Conservation (phyloP, 768 basidiomycete genomes). For the Rhizopogon sp. region DNA sequence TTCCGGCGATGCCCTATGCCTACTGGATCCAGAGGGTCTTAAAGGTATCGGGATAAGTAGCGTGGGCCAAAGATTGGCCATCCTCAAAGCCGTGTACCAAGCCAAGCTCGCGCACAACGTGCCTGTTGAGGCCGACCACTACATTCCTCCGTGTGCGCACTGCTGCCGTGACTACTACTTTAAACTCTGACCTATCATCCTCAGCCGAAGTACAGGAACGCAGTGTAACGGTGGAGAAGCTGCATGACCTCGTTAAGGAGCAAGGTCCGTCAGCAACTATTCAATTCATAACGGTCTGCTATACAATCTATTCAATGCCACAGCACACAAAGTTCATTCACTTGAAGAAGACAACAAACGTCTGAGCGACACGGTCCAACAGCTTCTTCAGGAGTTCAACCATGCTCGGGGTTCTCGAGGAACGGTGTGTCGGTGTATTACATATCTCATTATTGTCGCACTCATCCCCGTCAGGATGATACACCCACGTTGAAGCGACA, state of each 20-base stretch:
- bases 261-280: conserved; percentile 49
- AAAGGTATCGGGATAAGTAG: conserved; percentile 86
- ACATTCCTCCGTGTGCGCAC: conserved; percentile 81
- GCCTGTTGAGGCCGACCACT: conserved; percentile 78
- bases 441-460: neutral
- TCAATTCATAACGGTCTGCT: neutral
- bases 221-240: conserved; percentile 55
- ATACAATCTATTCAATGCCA: conserved; percentile 2
- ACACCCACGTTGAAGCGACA: conserved; percentile 57
- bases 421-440: conserved; percentile 10
- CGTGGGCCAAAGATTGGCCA: conserved; percentile 86
- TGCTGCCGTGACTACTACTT: neutral
- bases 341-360: conserved; percentile 79
- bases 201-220: conserved; percentile 58
- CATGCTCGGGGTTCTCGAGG: conserved; percentile 33
- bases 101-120: conserved; percentile 82
- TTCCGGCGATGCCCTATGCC: conserved; percentile 82
- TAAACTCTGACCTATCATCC: neutral
- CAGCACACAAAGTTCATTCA: conserved; percentile 62
- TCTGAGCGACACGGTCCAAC: conserved; percentile 56
- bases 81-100: conserved; percentile 89
- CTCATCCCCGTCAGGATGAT: conserved; percentile 19
- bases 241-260: conserved; percentile 63
- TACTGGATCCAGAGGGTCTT: conserved; percentile 79
- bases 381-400: conserved; percentile 62